Conservation (phyloP, 2,329 filamentous ascomycete species). For the Aspergillus fructus region DNA sequence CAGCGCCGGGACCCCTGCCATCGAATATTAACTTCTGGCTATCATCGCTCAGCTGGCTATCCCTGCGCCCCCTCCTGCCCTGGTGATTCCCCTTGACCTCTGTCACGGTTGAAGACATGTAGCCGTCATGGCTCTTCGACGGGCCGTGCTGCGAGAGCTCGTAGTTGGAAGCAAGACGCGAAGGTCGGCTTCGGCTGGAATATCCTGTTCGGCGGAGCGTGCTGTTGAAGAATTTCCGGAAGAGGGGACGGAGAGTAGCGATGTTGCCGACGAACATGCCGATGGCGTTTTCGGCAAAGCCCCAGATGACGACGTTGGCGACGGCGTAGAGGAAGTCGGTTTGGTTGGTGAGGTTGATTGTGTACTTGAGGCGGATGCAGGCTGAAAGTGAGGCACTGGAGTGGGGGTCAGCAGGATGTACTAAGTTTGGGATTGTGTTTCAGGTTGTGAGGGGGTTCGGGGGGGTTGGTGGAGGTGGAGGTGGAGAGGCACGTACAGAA, state of each 20-base stretch:
- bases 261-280: slow-evolving; percentile 52
- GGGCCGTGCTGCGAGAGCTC: slow-evolving; percentile 16
- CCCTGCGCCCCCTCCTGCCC: background rate
- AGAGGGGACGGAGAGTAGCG: slow-evolving; percentile 47
- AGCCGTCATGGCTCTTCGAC: slow-evolving; percentile 11
- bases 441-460: too few relatives aligned
- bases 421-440: background rate
- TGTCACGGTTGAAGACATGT: slow-evolving; percentile 5
- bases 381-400: slow-evolving; percentile 27
- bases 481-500: slow-evolving; percentile 43
- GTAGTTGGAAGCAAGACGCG: slow-evolving; percentile 5
- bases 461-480: too few relatives aligned
- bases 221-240: slow-evolving; percentile 27
- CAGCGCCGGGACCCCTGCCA: too few relatives aligned
- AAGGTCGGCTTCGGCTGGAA: slow-evolving; percentile 2
- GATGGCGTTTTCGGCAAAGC: slow-evolving; percentile 50
- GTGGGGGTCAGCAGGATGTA: slow-evolving; percentile 4
- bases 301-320: slow-evolving; percentile 47
- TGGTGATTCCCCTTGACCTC: background rate
- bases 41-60: slow-evolving; percentile 18
- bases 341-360: slow-evolving; percentile 41
- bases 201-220: slow-evolving; percentile 18
- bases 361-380: slow-evolving; percentile 44
- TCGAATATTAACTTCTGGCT: slow-evolving; percentile 24
- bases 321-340: slow-evolving; percentile 43